Conservation (phyloP, 2,329 filamentous ascomycete species). For the Lecanicillium sp. region DNA sequence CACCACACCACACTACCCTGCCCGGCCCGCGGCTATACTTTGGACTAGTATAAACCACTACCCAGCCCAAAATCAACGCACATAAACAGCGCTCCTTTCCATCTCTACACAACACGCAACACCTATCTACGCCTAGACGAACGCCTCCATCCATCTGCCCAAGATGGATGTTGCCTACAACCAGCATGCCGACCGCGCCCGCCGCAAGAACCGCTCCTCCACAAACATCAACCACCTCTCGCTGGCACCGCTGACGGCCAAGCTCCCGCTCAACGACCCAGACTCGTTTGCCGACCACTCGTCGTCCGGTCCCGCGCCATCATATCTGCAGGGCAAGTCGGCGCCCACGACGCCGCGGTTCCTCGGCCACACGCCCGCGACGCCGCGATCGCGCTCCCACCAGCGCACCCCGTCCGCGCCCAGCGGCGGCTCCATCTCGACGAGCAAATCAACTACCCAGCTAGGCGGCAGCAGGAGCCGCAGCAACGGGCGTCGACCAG, state of each 20-base stretch:
- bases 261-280: slow-evolving; percentile 49
- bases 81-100: neutral
- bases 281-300: slow-evolving; percentile 37
- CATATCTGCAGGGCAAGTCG: slow-evolving; percentile 55
- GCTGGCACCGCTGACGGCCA: slow-evolving; percentile 56
- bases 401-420: slow-evolving; percentile 32
- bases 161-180: slow-evolving; percentile 55
- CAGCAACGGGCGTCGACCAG: slow-evolving; percentile 11
- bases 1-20: no score
- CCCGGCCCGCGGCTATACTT: no score
- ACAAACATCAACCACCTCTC: slow-evolving; percentile 53
- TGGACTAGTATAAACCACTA: no score
- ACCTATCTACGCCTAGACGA: no score
- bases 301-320: slow-evolving; percentile 24
- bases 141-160: neutral
- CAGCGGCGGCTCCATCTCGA: slow-evolving; percentile 32
- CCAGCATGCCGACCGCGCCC: slow-evolving; percentile 48
- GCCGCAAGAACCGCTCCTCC: slow-evolving; percentile 51
- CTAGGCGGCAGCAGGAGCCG: slow-evolving; percentile 31
- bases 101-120: neutral
- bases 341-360: slow-evolving; percentile 58
- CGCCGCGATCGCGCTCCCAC: slow-evolving; percentile 38
- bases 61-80: no score
- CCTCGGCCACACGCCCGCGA: slow-evolving; percentile 48
- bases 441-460: slow-evolving; percentile 58